Percentiles rank a stretch among this genome's conserved stretches.
phyloP scores from a whole-genome alignment of 257 asterid genomes.

The Marsdenia floribunda region DNA sequence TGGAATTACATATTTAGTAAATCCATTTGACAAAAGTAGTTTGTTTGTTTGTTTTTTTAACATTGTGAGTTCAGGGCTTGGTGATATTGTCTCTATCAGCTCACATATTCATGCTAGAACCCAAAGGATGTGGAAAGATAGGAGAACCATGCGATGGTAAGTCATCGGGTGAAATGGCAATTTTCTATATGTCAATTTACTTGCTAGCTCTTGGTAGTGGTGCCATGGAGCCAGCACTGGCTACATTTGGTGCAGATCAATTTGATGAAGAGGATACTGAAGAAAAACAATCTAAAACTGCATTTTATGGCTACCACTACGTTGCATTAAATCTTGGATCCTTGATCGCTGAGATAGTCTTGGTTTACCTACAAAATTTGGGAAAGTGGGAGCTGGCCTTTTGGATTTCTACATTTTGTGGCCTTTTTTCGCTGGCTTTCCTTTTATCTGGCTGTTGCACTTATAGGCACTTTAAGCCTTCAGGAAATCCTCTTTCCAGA shows the following conservation, averaged over 20 bases:
- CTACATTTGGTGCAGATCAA: constrained; percentile 77
- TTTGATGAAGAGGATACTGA: constrained; percentile 68
- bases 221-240: constrained; percentile 81
- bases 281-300: constrained; percentile 55
- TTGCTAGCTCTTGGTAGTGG: constrained; percentile 83
- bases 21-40: neutral
- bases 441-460: constrained; percentile 48
- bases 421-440: constrained; percentile 47
- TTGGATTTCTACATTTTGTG: constrained; percentile 70
- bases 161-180: constrained; percentile 46
- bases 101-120: constrained; percentile 62
- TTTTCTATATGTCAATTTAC: constrained; percentile 61
- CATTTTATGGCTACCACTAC: constrained; percentile 71
- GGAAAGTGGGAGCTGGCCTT: constrained; percentile 77
- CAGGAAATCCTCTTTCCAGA: constrained; percentile 62
- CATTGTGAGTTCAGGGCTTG: constrained; percentile 45
- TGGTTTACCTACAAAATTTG: constrained; percentile 58
- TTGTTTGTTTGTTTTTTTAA: neutral
- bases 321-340: constrained; percentile 81
- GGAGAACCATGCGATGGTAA: constrained; percentile 46
- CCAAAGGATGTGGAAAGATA: constrained; percentile 59
- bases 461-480: constrained; percentile 54
- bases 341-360: constrained; percentile 60
- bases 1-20: neutral
- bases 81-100: constrained; percentile 55